These are phyloP conservation scores for Thymus mandschuricus DNA, from an alignment of 257 asterid species.

Conservation along the genomic window DNA sequence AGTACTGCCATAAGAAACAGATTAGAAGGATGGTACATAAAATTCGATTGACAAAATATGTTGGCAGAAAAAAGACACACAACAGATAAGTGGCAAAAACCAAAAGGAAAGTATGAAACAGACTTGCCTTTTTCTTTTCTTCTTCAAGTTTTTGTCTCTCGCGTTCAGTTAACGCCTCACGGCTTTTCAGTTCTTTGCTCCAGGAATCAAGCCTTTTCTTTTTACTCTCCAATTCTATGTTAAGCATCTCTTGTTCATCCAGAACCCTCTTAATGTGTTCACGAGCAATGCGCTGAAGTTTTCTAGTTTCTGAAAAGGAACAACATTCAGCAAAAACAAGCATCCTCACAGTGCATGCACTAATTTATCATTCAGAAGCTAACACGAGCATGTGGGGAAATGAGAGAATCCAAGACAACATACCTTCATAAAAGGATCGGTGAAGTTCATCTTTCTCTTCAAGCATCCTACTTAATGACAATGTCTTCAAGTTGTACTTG, in stretches of 20 bases:
- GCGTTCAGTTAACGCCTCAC: conserved; percentile 77
- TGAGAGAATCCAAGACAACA: conserved; percentile 22
- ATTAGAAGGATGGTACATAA: not conserved
- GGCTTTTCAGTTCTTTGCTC: conserved; percentile 80
- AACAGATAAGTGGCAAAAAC: not conserved
- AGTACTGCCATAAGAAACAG: conserved; percentile 14
- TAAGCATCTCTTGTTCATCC: conserved; percentile 73
- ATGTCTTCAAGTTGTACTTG: conserved; percentile 53
- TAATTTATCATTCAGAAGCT: not conserved
- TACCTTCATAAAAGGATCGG: conserved; percentile 80
- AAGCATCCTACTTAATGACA: conserved; percentile 78
- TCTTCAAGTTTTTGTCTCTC: conserved; percentile 87
- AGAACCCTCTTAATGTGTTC: conserved; percentile 71
- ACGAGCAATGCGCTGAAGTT: conserved; percentile 70
- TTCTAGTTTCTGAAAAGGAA: conserved; percentile 64
- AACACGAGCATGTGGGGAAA: conserved; percentile 14
- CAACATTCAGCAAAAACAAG: conserved; percentile 17
- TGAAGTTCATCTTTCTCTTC: conserved; percentile 84
- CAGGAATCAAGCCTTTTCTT: conserved; percentile 67
- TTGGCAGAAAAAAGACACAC: conserved; percentile 8
- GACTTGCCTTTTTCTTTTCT: conserved; percentile 72
- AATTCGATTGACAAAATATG: conserved; percentile 13
- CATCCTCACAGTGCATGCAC: conserved; percentile 2
- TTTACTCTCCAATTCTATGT: conserved; percentile 65
- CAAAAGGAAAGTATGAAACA: not conserved